Percentiles rank a stretch among this genome's conserved stretches.
Conservation (phyloP, 495 filamentous ascomycete species). For the Lepidopterella palustris region DNA sequence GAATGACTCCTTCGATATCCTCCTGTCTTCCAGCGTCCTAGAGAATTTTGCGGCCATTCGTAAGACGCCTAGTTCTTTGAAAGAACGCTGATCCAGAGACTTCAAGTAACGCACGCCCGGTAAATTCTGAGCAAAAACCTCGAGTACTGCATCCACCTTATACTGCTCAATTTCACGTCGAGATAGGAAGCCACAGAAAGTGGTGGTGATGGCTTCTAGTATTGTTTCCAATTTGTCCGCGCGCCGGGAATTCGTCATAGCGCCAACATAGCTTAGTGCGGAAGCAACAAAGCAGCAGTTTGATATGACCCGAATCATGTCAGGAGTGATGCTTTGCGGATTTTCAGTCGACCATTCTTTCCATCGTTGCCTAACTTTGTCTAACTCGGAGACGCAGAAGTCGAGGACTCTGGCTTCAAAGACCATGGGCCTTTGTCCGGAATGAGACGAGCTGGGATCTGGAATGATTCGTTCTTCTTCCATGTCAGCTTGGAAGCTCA, state of each 20-base stretch:
- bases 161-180: conserved; percentile 28
- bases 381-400: conserved; percentile 26
- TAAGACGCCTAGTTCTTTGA: conserved; percentile 11
- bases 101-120: conserved; percentile 15
- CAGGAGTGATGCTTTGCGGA: conserved; percentile 29
- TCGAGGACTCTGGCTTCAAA: conserved; percentile 28
- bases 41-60: conserved; percentile 17
- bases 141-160: conserved; percentile 34
- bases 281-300: conserved; percentile 26
- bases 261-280: conserved; percentile 13
- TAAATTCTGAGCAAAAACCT: conserved; percentile 14
- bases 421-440: neutral
- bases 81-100: conserved; percentile 7
- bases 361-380: conserved; percentile 26
- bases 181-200: conserved; percentile 26
- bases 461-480: neutral
- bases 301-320: conserved; percentile 33
- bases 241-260: conserved; percentile 23
- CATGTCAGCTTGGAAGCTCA: conserved; percentile 9
- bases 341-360: conserved; percentile 20
- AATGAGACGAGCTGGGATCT: conserved; percentile 5
- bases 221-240: conserved; percentile 18
- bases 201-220: conserved; percentile 20
- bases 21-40: conserved; percentile 41
- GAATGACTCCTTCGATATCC: conserved; percentile 31